Conservation (phyloP, 148 eudicot species). For the Oxyria digyna region DNA sequence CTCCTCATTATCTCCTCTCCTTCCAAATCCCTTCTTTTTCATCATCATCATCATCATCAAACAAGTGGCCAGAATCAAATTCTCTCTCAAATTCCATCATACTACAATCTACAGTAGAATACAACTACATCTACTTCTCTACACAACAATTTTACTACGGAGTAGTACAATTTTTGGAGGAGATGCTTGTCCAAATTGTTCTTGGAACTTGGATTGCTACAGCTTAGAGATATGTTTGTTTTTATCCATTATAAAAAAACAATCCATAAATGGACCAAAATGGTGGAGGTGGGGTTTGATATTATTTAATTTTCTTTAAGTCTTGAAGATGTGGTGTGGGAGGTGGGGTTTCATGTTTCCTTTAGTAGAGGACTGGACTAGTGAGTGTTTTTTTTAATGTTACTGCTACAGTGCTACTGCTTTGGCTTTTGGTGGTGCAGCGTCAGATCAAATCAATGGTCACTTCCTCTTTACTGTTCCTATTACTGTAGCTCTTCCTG, state of each 20-base stretch:
- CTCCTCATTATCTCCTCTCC: conserved; percentile 24
- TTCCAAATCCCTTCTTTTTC: neutral
- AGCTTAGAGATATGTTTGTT: conserved; percentile 3
- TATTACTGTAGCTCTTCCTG: neutral
- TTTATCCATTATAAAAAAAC: neutral
- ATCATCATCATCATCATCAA: neutral
- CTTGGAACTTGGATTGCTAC: conserved; percentile 8
- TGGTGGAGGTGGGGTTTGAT: conserved; percentile 6
- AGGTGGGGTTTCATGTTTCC: conserved; percentile 7
- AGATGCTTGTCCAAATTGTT: neutral
- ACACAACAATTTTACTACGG: no score
- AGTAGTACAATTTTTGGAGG: no score
- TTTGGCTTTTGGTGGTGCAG: conserved; percentile 16
- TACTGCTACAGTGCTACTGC: conserved; percentile 3
- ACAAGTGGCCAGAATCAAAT: neutral
- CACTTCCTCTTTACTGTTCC: conserved; percentile 16
- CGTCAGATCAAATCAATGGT: conserved; percentile 36
- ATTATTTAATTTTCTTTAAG: neutral
- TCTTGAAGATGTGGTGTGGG: no score
- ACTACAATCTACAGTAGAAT: no score
- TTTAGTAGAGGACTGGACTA: no score
- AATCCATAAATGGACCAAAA: neutral
- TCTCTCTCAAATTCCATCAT: neutral
- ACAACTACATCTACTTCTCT: no score
- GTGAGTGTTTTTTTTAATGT: conserved; percentile 1